Base-by-base conservation (phyloP, 2,329 filamentous ascomycete genomes). In the Pseudocercospora pini-densiflorae region DNA sequence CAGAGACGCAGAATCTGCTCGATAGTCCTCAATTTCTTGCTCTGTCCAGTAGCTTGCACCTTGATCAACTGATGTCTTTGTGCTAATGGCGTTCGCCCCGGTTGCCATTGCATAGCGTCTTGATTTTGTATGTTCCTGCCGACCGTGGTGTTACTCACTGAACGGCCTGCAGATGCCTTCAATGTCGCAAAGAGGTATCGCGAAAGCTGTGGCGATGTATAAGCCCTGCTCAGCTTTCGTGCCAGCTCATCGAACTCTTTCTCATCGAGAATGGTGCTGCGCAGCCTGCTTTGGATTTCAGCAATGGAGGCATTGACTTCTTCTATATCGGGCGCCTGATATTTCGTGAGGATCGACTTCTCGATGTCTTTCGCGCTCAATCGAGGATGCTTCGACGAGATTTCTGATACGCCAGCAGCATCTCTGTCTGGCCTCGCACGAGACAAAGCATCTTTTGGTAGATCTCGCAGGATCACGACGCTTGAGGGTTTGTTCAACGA, bases 301-400 rank as follows among this genome's bases (percentile, higher is more conserved):
- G 76, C 72, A 21, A 77, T 76, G 6, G 74, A 75, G 8, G 70
- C 68, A 47, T 72, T 69, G 31, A 75, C 68, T 51, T 76, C 74
- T 49, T 65, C 65, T 16, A 72, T 71, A 31, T 71, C 66, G 5
- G 73, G 71, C 21, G 65, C 59, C n/a, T 59, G 33, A 14, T 66
- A 57, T 14, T 55, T 60, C 16, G 63, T 67, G 5, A 63, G 62
- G 49, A 74, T 66, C 10, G 66, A 68, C 36, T 65, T 64, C 51
- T 72, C 67, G 27, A 74, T 72, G 3, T 73, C 67, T 61, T 72
- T 63, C 43, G 70, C 65, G 54, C 69, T 74, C 53, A 71, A 59
- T 14, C 49, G 63, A 21, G 53, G n/a, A 40, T 63, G 33, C 59
- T 51, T 62, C 24, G 31, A n/a, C 53, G 53, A 51, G 19, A 51